A percentile compares a stretch with the other conserved stretches of the same genome.
Evolutionary conservation across 176 grass and related monocot species (phyloP).

Genomic region (Ampelocalamus luodianensis): DNA sequence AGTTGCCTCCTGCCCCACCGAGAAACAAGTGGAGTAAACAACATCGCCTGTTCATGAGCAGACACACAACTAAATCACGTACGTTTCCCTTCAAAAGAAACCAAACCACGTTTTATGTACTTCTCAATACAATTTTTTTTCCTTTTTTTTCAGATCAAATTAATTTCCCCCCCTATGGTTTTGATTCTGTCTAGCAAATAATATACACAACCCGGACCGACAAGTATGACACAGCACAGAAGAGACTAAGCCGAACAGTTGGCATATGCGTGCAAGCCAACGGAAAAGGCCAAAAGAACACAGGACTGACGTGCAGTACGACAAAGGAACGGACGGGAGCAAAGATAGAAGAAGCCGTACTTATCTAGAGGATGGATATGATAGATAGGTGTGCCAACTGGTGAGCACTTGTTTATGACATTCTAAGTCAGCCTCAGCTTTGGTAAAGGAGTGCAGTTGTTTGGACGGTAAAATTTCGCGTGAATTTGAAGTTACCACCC

Average conservation of each 20-base stretch:
- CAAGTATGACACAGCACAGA: not conserved
- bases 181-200: too few species aligned
- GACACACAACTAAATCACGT: too few species aligned
- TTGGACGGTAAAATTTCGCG: not conserved
- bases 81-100: too few species aligned
- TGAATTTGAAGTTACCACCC: not conserved
- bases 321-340: not conserved
- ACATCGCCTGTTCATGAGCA: too few species aligned
- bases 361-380: not conserved
- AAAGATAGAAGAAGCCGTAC: conserved; percentile 13
- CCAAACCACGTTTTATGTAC: too few species aligned
- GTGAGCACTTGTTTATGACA: conserved; percentile 22
- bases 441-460: not conserved
- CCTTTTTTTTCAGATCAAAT: too few species aligned
- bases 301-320: conserved; percentile 20
- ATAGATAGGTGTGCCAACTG: conserved; percentile 1
- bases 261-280: not conserved
- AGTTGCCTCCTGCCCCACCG: too few species aligned
- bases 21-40: too few species aligned
- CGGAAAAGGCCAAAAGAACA: not conserved
- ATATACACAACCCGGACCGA: too few species aligned
- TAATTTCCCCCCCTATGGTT: too few species aligned
- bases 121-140: too few species aligned
- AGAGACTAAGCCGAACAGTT: not conserved
- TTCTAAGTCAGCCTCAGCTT: not conserved